A percentile compares a stretch with the other conserved stretches of the same genome.
phyloP scores from a whole-genome alignment of 2,329 filamentous ascomycete genomes.

The Helotiales sp. region DNA sequence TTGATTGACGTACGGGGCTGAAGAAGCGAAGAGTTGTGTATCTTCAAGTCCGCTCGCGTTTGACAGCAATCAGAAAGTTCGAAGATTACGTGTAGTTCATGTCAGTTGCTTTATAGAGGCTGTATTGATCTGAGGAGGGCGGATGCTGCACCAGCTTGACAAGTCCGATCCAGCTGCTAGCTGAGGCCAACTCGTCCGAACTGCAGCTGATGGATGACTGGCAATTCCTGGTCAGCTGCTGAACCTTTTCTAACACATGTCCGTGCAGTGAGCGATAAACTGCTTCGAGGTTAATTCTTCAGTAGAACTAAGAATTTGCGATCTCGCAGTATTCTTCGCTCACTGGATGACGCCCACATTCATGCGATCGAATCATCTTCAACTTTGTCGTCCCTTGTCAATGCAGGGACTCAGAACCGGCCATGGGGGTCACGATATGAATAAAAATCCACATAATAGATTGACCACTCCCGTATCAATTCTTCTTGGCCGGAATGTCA shows the following conservation, averaged over 20 bases:
- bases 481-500: background rate
- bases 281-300: background rate
- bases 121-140: too few relatives aligned
- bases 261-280: background rate
- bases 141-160: too few relatives aligned
- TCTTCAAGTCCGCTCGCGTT: background rate
- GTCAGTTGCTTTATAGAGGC: background rate
- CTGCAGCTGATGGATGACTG: background rate
- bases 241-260: background rate
- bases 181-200: background rate
- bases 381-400: background rate
- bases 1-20: slow-evolving; percentile 9
- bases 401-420: slow-evolving; percentile 6
- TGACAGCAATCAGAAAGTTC: background rate
- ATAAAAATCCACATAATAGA: background rate
- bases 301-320: background rate
- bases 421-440: background rate
- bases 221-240: slow-evolving; percentile 2
- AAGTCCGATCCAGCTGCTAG: too few relatives aligned
- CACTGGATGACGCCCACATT: background rate
- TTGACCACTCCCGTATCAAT: background rate
- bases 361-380: slow-evolving; percentile 4
- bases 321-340: background rate
- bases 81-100: background rate
- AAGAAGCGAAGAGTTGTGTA: slow-evolving; percentile 1